Evolutionary conservation across 2,329 filamentous ascomycete genomes (phyloP), one percentile per base, ranked within the genome.

Genomic region (Fusarium irregulare): DNA sequence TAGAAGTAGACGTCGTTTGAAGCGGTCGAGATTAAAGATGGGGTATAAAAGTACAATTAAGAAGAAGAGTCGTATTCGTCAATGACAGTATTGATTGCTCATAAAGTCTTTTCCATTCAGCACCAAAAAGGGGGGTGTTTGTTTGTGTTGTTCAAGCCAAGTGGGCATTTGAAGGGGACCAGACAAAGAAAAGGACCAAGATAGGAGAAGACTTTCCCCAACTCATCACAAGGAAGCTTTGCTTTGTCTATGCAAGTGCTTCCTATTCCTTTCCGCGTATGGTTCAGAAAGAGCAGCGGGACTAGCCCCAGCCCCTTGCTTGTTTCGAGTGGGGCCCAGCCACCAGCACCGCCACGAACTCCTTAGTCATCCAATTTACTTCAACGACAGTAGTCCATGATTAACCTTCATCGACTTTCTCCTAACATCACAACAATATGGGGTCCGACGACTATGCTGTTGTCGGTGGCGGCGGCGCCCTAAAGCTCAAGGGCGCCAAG

Each of bases 401-500:
- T 37, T 12, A 56, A 34, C 12, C 28, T 44, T 47, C 49, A 41
- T 56, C 51, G 10, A 41, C 48, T 59, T 42, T 34, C 20, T 27
- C 48, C n/a, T 32, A 60, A 51, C 59, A 64, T 61, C 47, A 48
- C 11, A 55, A 72, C 62, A 61, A 34, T 47, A 94, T 94, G 92
- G 87, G 90, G 25, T 86, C 88, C 58, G 91, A 92, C 79, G 93
- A 97, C 73, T 97, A 97, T 83, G 80, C 86, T 49, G 83, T 88
- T 67, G 80, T 84, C 60, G 86, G 87, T 65, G 86, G 89, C 61
- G 89, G 91, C 75, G 93, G 93, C 74, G 91, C 91, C 66, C 87
- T 98, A 34, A 95, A 93, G 78, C 87, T 98, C 64, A 98, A 98
- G 83, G 93, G 94, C 76, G 87, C 84, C 66, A 90, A 89, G 75